Base-by-base conservation (phyloP, 73 alveolate species). In the Paramecium pentaurelia region DNA sequence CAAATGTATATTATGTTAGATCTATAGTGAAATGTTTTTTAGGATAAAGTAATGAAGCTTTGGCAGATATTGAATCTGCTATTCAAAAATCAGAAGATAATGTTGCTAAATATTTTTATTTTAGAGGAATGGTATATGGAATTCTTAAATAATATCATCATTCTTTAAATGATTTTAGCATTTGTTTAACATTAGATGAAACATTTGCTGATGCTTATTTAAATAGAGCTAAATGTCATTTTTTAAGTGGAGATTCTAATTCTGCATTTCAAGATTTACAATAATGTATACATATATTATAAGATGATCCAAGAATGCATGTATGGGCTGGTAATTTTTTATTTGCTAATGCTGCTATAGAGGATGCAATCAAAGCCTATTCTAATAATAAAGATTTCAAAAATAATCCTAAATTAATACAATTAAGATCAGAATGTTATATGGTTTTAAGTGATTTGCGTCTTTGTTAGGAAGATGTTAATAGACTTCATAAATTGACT, bases 61-160 rank as follows among this genome's bases (percentile, higher is more conserved):
- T 93, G 6, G 49, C 77, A 18, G 96, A 93, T 34, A 58, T 93
- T 10, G 96, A 93, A 8, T 16, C 59, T 27, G 96, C 96, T 3
- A 93, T 93, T 12, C 91, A 93, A 45, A 93, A 93, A 88, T 45
- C 93, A 32, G 96, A 93, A 90, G 96, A 93, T n/a, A 93, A 93
- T 87, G 86, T 60, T 37, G 88, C 94, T n/a, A 84, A 73, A 37
- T 92, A 93, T 47, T 93, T 60, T 73, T 87, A 86, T 32, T 86
- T 80, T 44, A 60, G 96, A 34, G 96, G 96, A 42, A 93, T 87
- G 18, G 71, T 77, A 36, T 93, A 87, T 88, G 96, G 92, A 5
- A 45, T 34, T 16, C 58, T 77, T 8, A 87, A 73, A 49, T 51
- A 73, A 77, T 68, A 86, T 47, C 37, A 87, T 49, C 89, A 88